Base-by-base conservation (phyloP, 2,329 filamentous ascomycete genomes). In the Raffaelea albimanens region DNA sequence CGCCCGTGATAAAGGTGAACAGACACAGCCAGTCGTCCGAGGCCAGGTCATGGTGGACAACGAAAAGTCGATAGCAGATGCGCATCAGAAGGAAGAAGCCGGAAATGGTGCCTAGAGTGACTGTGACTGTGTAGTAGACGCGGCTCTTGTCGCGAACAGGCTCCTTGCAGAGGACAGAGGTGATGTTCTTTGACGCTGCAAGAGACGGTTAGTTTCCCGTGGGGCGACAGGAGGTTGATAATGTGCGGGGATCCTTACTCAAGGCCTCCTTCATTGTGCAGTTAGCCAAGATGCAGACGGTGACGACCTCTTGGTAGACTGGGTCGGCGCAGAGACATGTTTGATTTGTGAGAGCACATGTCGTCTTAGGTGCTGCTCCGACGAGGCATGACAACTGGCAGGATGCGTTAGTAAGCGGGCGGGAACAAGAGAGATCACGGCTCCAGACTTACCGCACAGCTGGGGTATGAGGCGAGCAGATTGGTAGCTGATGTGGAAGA, bases 21-120 rank as follows among this genome's bases (percentile, higher is more conserved):
- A 64, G 40, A 38, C 64, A 55, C 42, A 61, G 54, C 58, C 61
- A 63, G 54, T 68, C 66, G 52, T 67, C 65, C 14, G 64, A 48
- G 4, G 55, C 62, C 11, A 68, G 59, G 3, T 58, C 53, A 16
- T 60, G 45, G 21, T 60, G 63, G 1, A 58, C 53, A 2, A 57
- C 49, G 13, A 66, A 58, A 19, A 67, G 50, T 36, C 58, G 62
- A 44, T 59, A 61, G 4, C 53, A 52, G 10, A 69, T 59, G 16
- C 70, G 69, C n/a, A 65, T 51, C 7, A 62, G 48, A 25, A 71
- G 57, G 43, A 67, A 62, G 40, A 63, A 54, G 25, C 57, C 63
- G 5, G 65, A 61, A 21, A 69, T 57, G 16, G 60, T 56, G 45
- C 56, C 63, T 40, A 66, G 51, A 53, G 50, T 33, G 51, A 56